Conservation (phyloP, 768 basidiomycete species). For the Dioszegia crocea region DNA sequence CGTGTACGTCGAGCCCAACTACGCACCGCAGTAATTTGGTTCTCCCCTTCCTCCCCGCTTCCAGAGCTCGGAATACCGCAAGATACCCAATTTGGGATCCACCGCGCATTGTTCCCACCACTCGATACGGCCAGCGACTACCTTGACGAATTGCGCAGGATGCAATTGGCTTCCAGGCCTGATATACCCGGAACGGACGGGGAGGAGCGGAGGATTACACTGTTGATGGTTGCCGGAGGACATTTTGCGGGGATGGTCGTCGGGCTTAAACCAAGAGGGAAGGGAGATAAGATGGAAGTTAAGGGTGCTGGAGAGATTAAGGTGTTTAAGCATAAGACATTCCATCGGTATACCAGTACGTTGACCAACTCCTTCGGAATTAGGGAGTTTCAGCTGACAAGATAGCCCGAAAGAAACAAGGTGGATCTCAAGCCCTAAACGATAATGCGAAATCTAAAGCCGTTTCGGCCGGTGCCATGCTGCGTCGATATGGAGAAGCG, state of each 20-base stretch:
- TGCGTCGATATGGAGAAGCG: conserved; percentile 92
- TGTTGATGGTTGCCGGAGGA: conserved; percentile 96
- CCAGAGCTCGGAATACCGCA: conserved; percentile 45
- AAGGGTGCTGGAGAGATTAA: conserved; percentile 55
- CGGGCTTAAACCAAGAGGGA: conserved; percentile 52
- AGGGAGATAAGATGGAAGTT: conserved; percentile 67
- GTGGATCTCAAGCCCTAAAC: conserved; percentile 85
- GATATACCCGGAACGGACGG: conserved; percentile 16
- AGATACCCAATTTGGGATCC: conserved; percentile 81
- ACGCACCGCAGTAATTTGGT: conserved; percentile 78
- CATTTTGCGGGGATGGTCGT: conserved; percentile 92
- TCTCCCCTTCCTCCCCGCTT: conserved; percentile 57
- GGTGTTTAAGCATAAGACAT: conserved; percentile 84
- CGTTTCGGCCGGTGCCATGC: conserved; percentile 85
- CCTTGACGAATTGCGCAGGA: conserved; percentile 36
- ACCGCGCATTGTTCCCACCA: conserved; percentile 67
- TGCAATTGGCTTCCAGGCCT: conserved; percentile 32
- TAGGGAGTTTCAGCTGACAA: not conserved
- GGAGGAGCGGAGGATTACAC: conserved; percentile 66
- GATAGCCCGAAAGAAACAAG: conserved; percentile 91
- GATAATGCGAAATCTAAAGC: conserved; percentile 91
- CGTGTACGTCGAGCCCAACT: conserved; percentile 51
- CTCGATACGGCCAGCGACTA: conserved; percentile 41
- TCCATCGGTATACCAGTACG: conserved; percentile 96
- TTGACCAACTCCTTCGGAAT: conserved; percentile 24